A percentile compares a stretch with the other conserved stretches of the same genome.
These are phyloP conservation scores for Lachancea kluyveri DNA, from an alignment of 805 yeast genomes.

Conservation along the genomic window DNA sequence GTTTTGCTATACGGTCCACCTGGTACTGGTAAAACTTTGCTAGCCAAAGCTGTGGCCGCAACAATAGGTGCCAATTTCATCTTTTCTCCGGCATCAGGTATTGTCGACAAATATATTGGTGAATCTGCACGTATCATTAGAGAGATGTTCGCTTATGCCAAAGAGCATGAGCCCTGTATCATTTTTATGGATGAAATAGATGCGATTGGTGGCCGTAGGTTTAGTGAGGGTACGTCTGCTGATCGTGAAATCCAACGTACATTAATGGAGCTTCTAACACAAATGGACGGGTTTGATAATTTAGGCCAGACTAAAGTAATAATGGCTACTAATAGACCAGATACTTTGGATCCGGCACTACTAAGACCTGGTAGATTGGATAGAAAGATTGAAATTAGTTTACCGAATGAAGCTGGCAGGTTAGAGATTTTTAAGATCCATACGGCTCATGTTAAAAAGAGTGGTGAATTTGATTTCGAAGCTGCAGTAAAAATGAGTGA, in stretches of 20 bases:
- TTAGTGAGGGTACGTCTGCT: conserved; percentile 96
- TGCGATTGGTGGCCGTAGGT: conserved; percentile 98
- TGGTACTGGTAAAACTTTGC: conserved; percentile 93
- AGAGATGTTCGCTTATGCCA: conserved; percentile 97
- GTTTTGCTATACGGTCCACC: conserved; percentile 97
- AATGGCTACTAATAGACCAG: conserved; percentile 99
- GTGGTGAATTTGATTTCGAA: conserved; percentile 95
- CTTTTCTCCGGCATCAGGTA: conserved; percentile 97
- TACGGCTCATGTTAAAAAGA: conserved; percentile 74
- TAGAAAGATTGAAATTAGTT: conserved; percentile 89
- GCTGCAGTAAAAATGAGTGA: conserved; percentile 98
- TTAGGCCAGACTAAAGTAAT: conserved; percentile 95
- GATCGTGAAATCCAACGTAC: conserved; percentile 98
- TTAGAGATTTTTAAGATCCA: conserved; percentile 92
- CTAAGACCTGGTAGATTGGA: conserved; percentile 97
- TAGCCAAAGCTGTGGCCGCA: conserved; percentile 98
- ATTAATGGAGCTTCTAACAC: conserved; percentile 91
- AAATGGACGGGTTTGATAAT: conserved; percentile 97
- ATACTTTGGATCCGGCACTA: conserved; percentile 94
- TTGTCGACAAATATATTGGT: conserved; percentile 96
- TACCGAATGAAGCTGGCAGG: conserved; percentile 95
- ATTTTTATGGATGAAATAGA: conserved; percentile 98
- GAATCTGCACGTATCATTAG: conserved; percentile 94
- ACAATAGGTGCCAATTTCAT: conserved; percentile 97
- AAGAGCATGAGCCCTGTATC: conserved; percentile 96